Percentiles rank a stretch among this genome's conserved stretches.
Conservation (phyloP, 2,329 filamentous ascomycete genomes). For the Drechslerella dactyloides region DNA sequence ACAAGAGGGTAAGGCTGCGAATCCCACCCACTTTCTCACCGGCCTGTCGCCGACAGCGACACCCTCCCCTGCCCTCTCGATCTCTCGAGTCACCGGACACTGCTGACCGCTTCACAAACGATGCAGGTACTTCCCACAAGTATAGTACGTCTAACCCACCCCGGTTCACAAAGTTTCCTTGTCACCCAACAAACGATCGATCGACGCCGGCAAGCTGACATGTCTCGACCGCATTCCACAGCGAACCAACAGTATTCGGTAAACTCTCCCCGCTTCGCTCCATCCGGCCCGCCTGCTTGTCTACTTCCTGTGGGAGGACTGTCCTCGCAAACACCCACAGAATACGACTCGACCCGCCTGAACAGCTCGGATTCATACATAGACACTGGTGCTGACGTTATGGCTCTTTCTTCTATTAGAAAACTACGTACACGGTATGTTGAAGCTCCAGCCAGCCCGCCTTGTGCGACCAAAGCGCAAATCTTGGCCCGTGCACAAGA, state of each 20-base stretch:
- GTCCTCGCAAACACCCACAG: not conserved
- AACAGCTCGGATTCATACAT: not conserved
- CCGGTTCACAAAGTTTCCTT: conserved; percentile 37
- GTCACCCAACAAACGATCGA: conserved; percentile 17
- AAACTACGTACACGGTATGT: conserved; percentile 94
- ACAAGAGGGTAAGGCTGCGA: conserved; percentile 78
- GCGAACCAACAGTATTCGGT: conserved; percentile 91
- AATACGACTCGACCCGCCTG: no score
- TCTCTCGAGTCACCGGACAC: not conserved
- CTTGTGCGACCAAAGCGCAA: conserved; percentile 41
- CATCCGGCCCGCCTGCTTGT: not conserved
- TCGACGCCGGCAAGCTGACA: conserved; percentile 19
- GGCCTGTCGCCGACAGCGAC: no score
- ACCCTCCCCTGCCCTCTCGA: no score
- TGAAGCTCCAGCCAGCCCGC: conserved; percentile 2
- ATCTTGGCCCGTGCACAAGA: conserved; percentile 9
- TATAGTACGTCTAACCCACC: conserved; percentile 69
- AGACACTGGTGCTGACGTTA: conserved; percentile 11
- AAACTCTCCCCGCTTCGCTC: conserved; percentile 53
- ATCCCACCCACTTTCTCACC: conserved; percentile 7
- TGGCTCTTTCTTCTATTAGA: conserved; percentile 62
- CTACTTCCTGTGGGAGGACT: conserved; percentile 6
- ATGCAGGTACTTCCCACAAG: conserved; percentile 88
- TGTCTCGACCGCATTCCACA: conserved; percentile 55
- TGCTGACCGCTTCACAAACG: conserved; percentile 46